Conservation (phyloP, 805 yeast species). For the Sugiyamaella boreocaroliniensis region DNA sequence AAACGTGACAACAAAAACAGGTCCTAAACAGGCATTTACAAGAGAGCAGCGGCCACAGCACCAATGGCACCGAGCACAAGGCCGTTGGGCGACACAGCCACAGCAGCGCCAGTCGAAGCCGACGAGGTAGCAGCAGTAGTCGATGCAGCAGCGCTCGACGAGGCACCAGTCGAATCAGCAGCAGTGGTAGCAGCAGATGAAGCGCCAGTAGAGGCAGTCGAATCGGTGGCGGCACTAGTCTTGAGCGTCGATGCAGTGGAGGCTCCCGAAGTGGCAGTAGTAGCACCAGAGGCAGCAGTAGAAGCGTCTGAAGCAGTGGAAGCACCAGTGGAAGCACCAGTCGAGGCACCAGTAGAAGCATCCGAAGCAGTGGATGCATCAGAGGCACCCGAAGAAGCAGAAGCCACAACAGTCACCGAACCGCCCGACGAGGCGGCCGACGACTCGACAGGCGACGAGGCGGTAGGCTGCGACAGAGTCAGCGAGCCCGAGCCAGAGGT, state of each 20-base stretch:
- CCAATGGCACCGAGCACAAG: constrained; percentile 8
- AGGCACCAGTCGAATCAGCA: constrained; percentile 13
- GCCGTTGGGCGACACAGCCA: constrained; percentile 7
- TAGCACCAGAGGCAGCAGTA: constrained; percentile 8
- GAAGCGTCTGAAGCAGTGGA: constrained; percentile 9
- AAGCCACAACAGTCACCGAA: constrained; percentile 4
- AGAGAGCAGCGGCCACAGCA: constrained; percentile 10
- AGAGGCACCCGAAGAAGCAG: constrained; percentile 10
- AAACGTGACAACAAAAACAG: constrained; percentile 25
- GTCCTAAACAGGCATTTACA: constrained; percentile 15
- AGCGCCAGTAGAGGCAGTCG: constrained; percentile 7
- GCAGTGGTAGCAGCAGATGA: constrained; percentile 2
- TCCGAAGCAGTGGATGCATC: constrained; percentile 11
- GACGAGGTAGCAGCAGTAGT: constrained; percentile 19
- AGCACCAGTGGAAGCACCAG: constrained; percentile 12
- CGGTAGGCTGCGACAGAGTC: not conserved
- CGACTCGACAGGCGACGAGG: constrained; percentile 8
- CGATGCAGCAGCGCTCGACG: constrained; percentile 10
- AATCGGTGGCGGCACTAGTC: constrained; percentile 3
- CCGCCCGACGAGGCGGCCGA: constrained; percentile 9
- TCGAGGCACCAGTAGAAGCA: constrained; percentile 6
- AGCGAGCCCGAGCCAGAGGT: constrained; percentile 11
- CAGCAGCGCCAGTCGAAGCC: constrained; percentile 11
- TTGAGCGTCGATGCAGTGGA: constrained; percentile 9
- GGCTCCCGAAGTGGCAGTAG: constrained; percentile 9